Evolutionary conservation across 1,139 yeast genomes (phyloP), one percentile per base, ranked within the genome.

Genomic region (Taphrina flavorubra): DNA sequence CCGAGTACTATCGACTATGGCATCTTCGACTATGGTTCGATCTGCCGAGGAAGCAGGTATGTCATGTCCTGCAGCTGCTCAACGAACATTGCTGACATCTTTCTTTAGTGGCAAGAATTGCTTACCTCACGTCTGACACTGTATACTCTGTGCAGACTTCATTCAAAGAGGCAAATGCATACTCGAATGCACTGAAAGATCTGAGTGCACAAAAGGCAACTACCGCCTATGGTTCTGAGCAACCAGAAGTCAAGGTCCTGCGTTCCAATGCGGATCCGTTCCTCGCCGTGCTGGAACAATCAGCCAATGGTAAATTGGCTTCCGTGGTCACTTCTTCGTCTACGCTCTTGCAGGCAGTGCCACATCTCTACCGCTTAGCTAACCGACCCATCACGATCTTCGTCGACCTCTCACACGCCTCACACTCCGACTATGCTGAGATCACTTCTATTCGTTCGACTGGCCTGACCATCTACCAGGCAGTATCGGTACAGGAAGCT

Each of bases 381-480:
- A 72, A 78, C 14, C 74, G 77, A 39, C 81, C 85, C 2, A 81
- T 84, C 37, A 89, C 89, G 13, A 78, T 89, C 68, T 90, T 87
- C 74, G 86, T 87, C 58, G 89, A 70, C 71, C 80, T 51, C 78
- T 42, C 70, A 20, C 71, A 65, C 11, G 31, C 65, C 36, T 44
- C 51, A 16, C 56, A 69, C 58, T 69, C 78, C 44, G 96, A 91
- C 76, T 90, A 81, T 76, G 84, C 89, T 10, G 80, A 85, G 42
- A 84, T 90, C 44, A 81, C 92, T 16, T 84, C 90, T 11, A 81
- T 90, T 73, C 86, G 92, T 75, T 95, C 90, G 77, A 81, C 88
- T 64, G 85, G 86, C 20, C 83, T 82, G 72, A 84, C 87, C 11
- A 81, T 89, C 39, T 78, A 91, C 71, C 83, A 91, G 68, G 89